phyloP scores from a whole-genome alignment of 2,329 filamentous ascomycete species.

The Trichophaea hybrida region DNA sequence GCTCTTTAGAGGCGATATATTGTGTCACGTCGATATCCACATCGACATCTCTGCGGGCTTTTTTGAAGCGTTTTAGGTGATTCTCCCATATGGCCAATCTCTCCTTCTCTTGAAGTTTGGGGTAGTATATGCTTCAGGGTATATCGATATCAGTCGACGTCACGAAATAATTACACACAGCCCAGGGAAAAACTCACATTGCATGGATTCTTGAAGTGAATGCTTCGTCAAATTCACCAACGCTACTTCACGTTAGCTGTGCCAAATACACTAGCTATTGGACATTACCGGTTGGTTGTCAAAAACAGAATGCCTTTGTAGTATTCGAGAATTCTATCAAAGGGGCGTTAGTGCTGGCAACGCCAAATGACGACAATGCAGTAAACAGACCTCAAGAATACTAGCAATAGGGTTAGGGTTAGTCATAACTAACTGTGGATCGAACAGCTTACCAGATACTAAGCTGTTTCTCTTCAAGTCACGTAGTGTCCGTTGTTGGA shows the following conservation, averaged over 20 bases:
- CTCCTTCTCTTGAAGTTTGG: neutral
- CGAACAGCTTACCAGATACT: constrained; percentile 25
- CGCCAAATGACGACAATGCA: too few species aligned
- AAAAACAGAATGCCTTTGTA: constrained; percentile 35
- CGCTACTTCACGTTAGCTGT: constrained; percentile 7
- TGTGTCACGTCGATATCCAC: neutral
- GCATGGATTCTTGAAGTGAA: constrained; percentile 39
- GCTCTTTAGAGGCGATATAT: neutral
- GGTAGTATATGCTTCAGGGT: constrained; percentile 31
- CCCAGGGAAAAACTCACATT: constrained; percentile 6
- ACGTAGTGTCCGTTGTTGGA: constrained; percentile 16
- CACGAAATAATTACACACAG: too few species aligned
- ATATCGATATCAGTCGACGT: too few species aligned
- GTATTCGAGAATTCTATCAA: neutral
- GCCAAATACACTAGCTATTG: too few species aligned
- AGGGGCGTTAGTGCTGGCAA: too few species aligned
- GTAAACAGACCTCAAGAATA: neutral
- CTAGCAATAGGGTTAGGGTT: neutral
- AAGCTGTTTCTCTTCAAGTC: constrained; percentile 26
- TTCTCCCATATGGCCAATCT: constrained; percentile 3
- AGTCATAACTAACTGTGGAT: too few species aligned
- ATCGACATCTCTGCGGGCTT: neutral
- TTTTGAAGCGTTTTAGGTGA: neutral
- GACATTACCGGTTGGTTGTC: constrained; percentile 36
- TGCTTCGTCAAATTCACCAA: constrained; percentile 38